Percentiles rank a stretch among this genome's conserved stretches.
phyloP scores from a whole-genome alignment of 768 basidiomycete species.

The Sporobolomyces phaffii region DNA sequence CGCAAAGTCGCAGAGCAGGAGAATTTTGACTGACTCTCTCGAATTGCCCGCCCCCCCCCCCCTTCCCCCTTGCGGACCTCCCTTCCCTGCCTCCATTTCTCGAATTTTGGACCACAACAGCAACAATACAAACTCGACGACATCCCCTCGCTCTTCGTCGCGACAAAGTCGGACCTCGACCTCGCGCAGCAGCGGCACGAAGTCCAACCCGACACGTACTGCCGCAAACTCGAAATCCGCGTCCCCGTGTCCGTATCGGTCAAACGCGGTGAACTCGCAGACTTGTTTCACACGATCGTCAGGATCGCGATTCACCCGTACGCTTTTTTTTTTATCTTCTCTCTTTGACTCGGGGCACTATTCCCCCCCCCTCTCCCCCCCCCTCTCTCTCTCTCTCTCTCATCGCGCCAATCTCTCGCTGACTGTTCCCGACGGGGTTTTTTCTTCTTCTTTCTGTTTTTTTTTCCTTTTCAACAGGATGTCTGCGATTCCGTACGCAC shows the following conservation, averaged over 20 bases:
- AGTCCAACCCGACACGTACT: slow-evolving; percentile 97
- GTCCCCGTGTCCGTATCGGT: slow-evolving; percentile 93
- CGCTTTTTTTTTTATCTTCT: slow-evolving; percentile 17
- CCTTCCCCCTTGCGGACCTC: no score
- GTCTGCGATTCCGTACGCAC: slow-evolving; percentile 26
- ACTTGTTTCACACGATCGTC: slow-evolving; percentile 80
- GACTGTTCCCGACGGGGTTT: no score
- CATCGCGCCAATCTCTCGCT: no score
- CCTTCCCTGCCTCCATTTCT: no score
- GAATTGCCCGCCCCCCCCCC: no score
- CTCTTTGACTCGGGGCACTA: no score
- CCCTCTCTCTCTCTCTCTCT: no score
- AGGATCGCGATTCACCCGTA: slow-evolving; percentile 80
- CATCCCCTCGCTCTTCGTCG: slow-evolving; percentile 91
- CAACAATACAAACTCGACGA: slow-evolving; percentile 96
- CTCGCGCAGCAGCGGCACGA: slow-evolving; percentile 96
- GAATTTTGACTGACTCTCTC: no score
- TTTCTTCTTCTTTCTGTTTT: slow-evolving; percentile 15
- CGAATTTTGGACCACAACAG: slow-evolving; percentile 49
- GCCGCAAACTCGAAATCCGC: slow-evolving; percentile 76
- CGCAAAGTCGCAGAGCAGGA: no score
- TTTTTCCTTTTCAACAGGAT: slow-evolving; percentile 17
- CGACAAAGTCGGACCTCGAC: slow-evolving; percentile 97
- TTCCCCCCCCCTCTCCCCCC: no score
- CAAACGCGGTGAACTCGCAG: slow-evolving; percentile 72